These are phyloP conservation scores for Paratinospora sagittata DNA, from an alignment of 164 flowering plant species.

Conservation along the genomic window DNA sequence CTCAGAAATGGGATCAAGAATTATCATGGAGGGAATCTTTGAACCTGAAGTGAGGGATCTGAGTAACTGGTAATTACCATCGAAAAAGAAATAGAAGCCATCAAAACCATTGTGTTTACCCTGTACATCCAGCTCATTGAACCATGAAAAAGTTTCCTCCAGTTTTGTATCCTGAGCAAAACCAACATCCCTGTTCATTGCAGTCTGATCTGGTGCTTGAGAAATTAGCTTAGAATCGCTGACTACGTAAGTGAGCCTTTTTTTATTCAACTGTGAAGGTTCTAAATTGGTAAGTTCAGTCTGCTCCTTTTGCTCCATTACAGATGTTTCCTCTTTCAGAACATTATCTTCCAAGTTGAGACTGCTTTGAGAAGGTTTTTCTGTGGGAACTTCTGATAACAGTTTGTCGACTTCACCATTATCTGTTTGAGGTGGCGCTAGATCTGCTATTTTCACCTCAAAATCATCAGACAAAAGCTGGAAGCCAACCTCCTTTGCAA, in stretches of 20 bases:
- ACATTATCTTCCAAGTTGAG: constrained; percentile 21
- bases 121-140: background rate
- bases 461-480: constrained; percentile 81
- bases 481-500: constrained; percentile 77
- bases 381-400: constrained; percentile 19
- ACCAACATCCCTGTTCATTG: constrained; percentile 11
- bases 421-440: constrained; percentile 26
- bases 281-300: constrained; percentile 14
- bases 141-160: constrained; percentile 8
- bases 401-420: constrained; percentile 22
- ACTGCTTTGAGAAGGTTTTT: constrained; percentile 17
- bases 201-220: constrained; percentile 14
- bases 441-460: constrained; percentile 42
- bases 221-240: constrained; percentile 11
- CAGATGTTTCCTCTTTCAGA: constrained; percentile 14
- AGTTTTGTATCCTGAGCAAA: constrained; percentile 18
- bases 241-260: constrained; percentile 13
- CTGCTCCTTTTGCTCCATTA: constrained; percentile 12
- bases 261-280: constrained; percentile 14
- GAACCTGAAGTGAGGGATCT: constrained; percentile 46
- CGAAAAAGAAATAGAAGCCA: constrained; percentile 65
- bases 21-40: constrained; percentile 59
- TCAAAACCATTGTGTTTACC: constrained; percentile 21
- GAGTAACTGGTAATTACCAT: constrained; percentile 62
- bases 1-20: constrained; percentile 64